Evolutionary conservation across 2,329 filamentous ascomycete genomes (phyloP), one percentile per base, ranked within the genome.

Genomic region (Thelonectria olida): DNA sequence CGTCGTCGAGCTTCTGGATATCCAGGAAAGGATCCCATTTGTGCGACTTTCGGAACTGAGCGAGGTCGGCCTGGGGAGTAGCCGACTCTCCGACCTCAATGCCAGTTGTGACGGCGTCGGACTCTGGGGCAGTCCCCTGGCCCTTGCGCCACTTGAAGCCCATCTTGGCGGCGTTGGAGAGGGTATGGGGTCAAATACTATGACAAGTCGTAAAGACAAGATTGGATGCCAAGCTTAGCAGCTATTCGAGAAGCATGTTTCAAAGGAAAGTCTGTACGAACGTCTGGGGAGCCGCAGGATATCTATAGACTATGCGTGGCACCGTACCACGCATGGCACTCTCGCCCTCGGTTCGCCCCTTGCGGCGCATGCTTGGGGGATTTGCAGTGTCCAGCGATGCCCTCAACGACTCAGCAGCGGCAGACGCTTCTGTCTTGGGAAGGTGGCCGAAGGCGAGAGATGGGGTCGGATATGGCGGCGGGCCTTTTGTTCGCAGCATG

Each of bases 21-120:
- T 87, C 85, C 66, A 90, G 73, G 68, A 90, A 90, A 34, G 87
- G 87, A 65, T 90, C 88, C 75, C 87, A 84, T 64, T 84, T 83
- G 74, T 90, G 87, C 61, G 84, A 81, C 68, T 83, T 82, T 68
- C 87, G 84, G 69, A 89, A 84, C 55, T 84, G 79, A 69, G 81
- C 82, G 55, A 90, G 79, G 61, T 81, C 52, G 8, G 20, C 76
- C 64, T 76, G 77, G 52, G 83, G 73, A 41, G 76, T 74, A 52
- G 13, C 9, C 8, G n/a, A 15, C 39, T 47, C 27, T 8, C 22
- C 52, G 31, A 55, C 22, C 9, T 82, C 77, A 61, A 81, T 67
- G 54, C 78, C 76, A 12, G 77, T 76, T 38, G 75, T 72, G 58
- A 78, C 75, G 50, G 74, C 75, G 23, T 75, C 77, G 31, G 77